A percentile compares a stretch with the other conserved stretches of the same genome.
Evolutionary conservation across 2,329 filamentous ascomycete species (phyloP).

Genomic region (Aspergillus sp.): DNA sequence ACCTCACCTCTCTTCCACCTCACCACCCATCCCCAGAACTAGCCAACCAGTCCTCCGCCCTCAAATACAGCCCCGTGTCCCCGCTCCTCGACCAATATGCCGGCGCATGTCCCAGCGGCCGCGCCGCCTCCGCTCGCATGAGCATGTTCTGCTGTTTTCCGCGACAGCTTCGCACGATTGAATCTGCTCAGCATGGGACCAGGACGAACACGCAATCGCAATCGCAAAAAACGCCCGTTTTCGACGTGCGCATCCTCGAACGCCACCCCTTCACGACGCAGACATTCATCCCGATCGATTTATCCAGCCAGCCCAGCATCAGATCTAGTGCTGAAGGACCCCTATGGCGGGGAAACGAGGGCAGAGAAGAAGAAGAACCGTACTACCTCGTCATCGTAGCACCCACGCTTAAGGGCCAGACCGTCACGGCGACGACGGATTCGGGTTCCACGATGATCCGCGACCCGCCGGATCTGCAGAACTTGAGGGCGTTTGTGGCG

Average conservation of each 20-base stretch:
- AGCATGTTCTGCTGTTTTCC: slow-evolving; percentile 88
- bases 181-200: slow-evolving; percentile 6
- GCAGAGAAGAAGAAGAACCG: slow-evolving; percentile 25
- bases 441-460: slow-evolving; percentile 34
- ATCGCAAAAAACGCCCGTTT: slow-evolving; percentile 34
- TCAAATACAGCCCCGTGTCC: slow-evolving; percentile 83
- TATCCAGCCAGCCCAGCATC: slow-evolving; percentile 36
- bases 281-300: slow-evolving; percentile 78
- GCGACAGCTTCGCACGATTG: slow-evolving; percentile 49
- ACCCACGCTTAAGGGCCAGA: slow-evolving; percentile 61
- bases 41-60: slow-evolving; percentile 82
- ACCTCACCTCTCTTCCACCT: slow-evolving; percentile 47
- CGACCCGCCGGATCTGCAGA: slow-evolving; percentile 67
- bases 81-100: slow-evolving; percentile 68
- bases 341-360: no score
- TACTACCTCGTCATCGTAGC: slow-evolving; percentile 85
- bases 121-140: slow-evolving; percentile 62
- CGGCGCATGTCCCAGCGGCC: slow-evolving; percentile 46
- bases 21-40: slow-evolving; percentile 55
- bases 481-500: slow-evolving; percentile 75
- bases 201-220: neutral
- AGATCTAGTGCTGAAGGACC: neutral
- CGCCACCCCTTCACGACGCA: slow-evolving; percentile 93
- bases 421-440: slow-evolving; percentile 33
- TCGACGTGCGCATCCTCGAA: slow-evolving; percentile 75